Evolutionary conservation across 192 early-diverging fungal species (phyloP).

Genomic region (Dissophora globulifera): DNA sequence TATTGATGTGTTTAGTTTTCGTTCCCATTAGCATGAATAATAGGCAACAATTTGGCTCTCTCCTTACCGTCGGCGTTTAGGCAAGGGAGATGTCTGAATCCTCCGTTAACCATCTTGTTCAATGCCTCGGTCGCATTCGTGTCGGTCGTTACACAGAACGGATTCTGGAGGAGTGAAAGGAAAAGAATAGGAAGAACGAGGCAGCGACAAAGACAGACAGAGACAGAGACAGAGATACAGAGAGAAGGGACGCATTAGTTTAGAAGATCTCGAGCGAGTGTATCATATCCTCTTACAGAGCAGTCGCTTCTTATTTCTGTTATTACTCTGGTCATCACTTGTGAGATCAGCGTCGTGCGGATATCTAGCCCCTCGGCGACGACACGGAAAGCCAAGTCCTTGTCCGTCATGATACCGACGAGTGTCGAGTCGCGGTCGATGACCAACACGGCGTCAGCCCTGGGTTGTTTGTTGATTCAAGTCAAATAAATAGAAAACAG

Average conservation of each 20-base stretch:
- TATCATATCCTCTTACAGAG: too few species aligned
- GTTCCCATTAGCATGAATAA: too few species aligned
- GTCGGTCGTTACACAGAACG: slow-evolving; percentile 80
- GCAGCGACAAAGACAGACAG: not conserved
- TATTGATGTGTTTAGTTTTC: not conserved
- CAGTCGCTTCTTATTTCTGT: too few species aligned
- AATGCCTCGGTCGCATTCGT: slow-evolving; percentile 81
- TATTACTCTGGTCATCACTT: slow-evolving; percentile 76
- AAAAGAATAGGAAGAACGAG: not conserved
- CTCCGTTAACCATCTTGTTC: slow-evolving; percentile 80
- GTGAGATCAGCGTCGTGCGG: slow-evolving; percentile 67
- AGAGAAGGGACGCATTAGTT: not conserved
- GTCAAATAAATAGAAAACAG: not conserved
- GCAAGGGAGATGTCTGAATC: slow-evolving; percentile 78
- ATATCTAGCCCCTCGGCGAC: slow-evolving; percentile 77
- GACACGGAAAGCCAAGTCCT: slow-evolving; percentile 89
- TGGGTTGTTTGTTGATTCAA: not conserved
- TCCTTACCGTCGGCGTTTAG: slow-evolving; percentile 27
- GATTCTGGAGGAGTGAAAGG: slow-evolving; percentile 69
- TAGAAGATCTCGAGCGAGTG: too few species aligned
- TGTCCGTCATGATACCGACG: slow-evolving; percentile 88
- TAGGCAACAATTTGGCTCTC: not conserved
- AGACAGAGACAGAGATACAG: too few species aligned
- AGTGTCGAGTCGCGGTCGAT: slow-evolving; percentile 52
- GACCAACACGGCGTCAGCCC: slow-evolving; percentile 47